Evolutionary conservation across 148 eudicot genomes (phyloP).

Genomic region (Camellia japonica): DNA sequence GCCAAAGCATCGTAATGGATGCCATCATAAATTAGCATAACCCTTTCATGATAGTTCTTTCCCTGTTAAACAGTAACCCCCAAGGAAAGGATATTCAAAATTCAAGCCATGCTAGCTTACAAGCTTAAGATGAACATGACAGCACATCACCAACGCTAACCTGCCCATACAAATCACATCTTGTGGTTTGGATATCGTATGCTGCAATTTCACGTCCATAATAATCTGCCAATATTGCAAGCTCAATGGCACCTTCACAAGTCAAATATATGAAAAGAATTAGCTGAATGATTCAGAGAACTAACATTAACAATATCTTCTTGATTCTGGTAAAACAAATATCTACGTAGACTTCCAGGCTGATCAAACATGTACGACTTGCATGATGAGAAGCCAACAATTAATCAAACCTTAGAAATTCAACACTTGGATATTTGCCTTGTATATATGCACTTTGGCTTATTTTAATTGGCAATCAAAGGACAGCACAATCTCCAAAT

Average conservation of each 20-base stretch:
- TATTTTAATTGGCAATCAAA: constrained; percentile 2
- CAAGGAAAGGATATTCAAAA: constrained; percentile 10
- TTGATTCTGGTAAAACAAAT: not conserved
- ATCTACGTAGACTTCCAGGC: not conserved
- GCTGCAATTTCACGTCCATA: constrained; percentile 97
- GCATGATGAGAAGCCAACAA: not conserved
- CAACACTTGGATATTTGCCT: not conserved
- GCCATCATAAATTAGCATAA: constrained; percentile 92
- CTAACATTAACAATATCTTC: not conserved
- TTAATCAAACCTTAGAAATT: not conserved
- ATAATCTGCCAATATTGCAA: constrained; percentile 78
- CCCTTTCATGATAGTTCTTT: constrained; percentile 75
- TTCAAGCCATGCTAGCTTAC: constrained; percentile 13
- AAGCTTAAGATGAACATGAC: constrained; percentile 6
- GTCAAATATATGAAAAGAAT: constrained; percentile 7
- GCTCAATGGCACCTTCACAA: constrained; percentile 88
- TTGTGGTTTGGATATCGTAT: constrained; percentile 86
- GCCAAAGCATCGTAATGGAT: constrained; percentile 98
- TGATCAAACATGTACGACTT: not conserved
- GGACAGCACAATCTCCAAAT: not conserved
- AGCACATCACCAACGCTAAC: constrained; percentile 31
- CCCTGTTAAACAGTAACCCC: constrained; percentile 44
- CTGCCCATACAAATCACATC: constrained; percentile 99
- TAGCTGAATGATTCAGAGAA: not conserved
- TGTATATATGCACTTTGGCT: not conserved